A percentile compares a stretch with the other conserved stretches of the same genome.
These are phyloP conservation scores for Crithidia brevicula DNA, from an alignment of 208 protist genomes.

Conservation along the genomic window DNA sequence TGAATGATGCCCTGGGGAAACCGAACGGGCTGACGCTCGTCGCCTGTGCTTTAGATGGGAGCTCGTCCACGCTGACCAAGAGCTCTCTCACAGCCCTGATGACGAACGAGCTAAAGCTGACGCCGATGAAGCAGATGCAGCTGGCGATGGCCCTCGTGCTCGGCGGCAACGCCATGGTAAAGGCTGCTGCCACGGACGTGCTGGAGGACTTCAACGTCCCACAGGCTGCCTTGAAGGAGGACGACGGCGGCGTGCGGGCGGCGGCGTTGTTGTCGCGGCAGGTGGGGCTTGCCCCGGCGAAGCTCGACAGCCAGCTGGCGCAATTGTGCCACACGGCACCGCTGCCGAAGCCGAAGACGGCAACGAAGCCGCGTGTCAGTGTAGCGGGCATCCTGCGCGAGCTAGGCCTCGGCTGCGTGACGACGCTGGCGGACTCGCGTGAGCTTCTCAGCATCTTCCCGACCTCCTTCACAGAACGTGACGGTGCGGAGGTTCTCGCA, in stretches of 20 bases:
- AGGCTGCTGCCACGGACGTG: slow-evolving; percentile 62
- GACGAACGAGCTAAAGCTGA: slow-evolving; percentile 66
- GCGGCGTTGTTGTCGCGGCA: slow-evolving; percentile 71
- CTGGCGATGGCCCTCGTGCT: slow-evolving; percentile 72
- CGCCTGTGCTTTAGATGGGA: slow-evolving; percentile 48
- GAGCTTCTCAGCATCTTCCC: slow-evolving; percentile 86
- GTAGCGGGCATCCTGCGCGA: slow-evolving; percentile 80
- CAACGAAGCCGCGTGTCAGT: slow-evolving; percentile 55
- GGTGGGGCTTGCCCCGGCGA: slow-evolving; percentile 39
- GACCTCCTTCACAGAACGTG: slow-evolving; percentile 67
- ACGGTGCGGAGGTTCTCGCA: slow-evolving; percentile 86
- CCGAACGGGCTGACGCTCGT: slow-evolving; percentile 75
- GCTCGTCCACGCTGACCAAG: slow-evolving; percentile 46
- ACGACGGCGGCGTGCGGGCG: slow-evolving; percentile 55
- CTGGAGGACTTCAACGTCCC: slow-evolving; percentile 64
- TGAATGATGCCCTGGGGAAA: slow-evolving; percentile 61
- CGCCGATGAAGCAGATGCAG: slow-evolving; percentile 72
- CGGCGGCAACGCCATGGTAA: slow-evolving; percentile 48
- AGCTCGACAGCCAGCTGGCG: slow-evolving; percentile 61
- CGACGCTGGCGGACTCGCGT: slow-evolving; percentile 77
- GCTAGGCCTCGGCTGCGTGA: slow-evolving; percentile 84
- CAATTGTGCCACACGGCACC: slow-evolving; percentile 28
- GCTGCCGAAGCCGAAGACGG: slow-evolving; percentile 29
- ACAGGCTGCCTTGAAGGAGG: slow-evolving; percentile 53
- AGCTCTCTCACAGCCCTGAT: slow-evolving; percentile 61